These are phyloP conservation scores for Termitomyces sp. DNA, from an alignment of 768 basidiomycete genomes.

Conservation along the genomic window DNA sequence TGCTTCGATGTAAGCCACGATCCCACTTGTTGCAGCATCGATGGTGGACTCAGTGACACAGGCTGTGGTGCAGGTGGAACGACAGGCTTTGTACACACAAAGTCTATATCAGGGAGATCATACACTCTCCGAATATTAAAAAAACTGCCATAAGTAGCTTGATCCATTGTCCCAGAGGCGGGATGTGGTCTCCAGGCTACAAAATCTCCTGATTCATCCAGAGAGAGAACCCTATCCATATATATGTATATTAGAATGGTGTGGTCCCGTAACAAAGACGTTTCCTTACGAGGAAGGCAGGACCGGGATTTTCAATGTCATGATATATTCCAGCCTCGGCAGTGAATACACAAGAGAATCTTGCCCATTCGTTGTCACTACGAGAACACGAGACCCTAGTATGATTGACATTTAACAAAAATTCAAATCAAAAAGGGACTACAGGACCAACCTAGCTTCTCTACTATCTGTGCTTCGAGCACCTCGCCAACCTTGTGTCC, in stretches of 20 bases:
- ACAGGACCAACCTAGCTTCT: conserved; percentile 47
- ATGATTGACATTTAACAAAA: neutral
- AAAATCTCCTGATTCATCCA: conserved; percentile 43
- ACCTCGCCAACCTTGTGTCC: conserved; percentile 44
- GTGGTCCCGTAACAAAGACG: neutral
- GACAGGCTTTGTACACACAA: conserved; percentile 31
- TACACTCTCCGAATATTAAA: conserved; percentile 52
- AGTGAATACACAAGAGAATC: conserved; percentile 54
- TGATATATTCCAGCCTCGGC: conserved; percentile 53
- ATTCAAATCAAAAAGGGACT: neutral
- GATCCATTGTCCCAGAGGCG: conserved; percentile 25
- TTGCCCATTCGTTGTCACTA: conserved; percentile 46
- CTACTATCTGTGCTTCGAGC: conserved; percentile 47
- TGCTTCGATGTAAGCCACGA: conserved; percentile 50
- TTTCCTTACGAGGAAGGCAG: conserved; percentile 26
- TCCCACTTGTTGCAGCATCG: conserved; percentile 32
- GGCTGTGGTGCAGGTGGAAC: conserved; percentile 59
- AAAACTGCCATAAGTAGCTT: conserved; percentile 48
- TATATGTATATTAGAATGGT: neutral
- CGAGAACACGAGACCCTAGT: conserved; percentile 45
- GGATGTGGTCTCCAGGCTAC: conserved; percentile 35
- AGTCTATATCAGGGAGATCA: conserved; percentile 44
- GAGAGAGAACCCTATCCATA: conserved; percentile 8
- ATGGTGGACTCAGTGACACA: conserved; percentile 51
- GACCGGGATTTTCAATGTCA: conserved; percentile 34